Percentiles rank a stretch among this genome's conserved stretches.
phyloP scores from a whole-genome alignment of 306 rosid species.

The Rubus parviflorus region DNA sequence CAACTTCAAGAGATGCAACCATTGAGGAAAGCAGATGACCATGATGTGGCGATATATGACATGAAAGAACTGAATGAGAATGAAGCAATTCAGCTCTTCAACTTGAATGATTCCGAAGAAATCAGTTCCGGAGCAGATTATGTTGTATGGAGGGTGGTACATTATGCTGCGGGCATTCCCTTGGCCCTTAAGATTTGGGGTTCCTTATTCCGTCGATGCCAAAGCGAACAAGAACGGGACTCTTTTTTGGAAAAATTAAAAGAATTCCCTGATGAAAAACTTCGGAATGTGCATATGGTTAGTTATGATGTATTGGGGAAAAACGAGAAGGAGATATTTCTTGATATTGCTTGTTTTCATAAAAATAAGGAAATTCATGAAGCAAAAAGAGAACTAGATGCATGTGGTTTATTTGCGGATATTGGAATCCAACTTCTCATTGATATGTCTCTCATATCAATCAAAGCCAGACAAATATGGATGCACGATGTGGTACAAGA shows the following conservation, averaged over 20 bases:
- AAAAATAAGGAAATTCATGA: slow-evolving; percentile 24
- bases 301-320: slow-evolving; percentile 27
- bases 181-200: not conserved
- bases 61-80: not conserved
- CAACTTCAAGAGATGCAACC: not conserved
- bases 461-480: not conserved
- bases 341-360: slow-evolving; percentile 37
- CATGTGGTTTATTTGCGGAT: slow-evolving; percentile 22
- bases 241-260: not conserved
- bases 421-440: slow-evolving; percentile 35
- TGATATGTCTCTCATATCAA: too few relatives aligned
- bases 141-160: not conserved
- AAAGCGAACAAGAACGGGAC: not conserved
- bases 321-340: slow-evolving; percentile 30
- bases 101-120: not conserved
- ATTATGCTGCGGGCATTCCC: slow-evolving; percentile 7
- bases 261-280: not conserved
- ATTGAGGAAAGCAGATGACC: not conserved
- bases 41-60: not conserved
- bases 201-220: not conserved
- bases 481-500: slow-evolving; percentile 20
- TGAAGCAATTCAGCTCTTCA: slow-evolving; percentile 20
- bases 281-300: not conserved
- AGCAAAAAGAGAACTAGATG: slow-evolving; percentile 16
- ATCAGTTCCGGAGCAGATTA: not conserved